Evolutionary conservation across 345 rosid genomes (phyloP).

Genomic region (Brassica rapa): DNA sequence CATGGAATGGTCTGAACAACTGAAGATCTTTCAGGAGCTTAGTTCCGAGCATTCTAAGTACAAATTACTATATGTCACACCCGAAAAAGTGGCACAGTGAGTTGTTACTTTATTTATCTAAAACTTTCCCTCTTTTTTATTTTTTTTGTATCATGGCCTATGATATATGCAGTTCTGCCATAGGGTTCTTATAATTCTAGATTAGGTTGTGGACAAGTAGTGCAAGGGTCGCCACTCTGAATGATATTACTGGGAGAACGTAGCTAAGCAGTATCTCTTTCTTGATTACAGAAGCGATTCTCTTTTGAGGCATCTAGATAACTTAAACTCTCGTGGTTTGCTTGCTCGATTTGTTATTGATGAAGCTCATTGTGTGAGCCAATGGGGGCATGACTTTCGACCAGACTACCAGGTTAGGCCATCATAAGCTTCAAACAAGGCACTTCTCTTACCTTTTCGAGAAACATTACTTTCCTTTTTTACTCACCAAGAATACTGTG

Average conservation of each 20-base stretch:
- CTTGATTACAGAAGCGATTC: constrained; percentile 77
- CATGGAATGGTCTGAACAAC: constrained; percentile 97
- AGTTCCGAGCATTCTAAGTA: constrained; percentile 77
- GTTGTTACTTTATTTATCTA: constrained; percentile 32
- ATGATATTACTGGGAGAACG: constrained; percentile 10
- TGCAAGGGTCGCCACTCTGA: constrained; percentile 13
- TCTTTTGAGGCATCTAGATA: constrained; percentile 80
- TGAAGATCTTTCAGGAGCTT: constrained; percentile 87
- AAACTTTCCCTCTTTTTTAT: background rate
- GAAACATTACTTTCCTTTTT: constrained; percentile 24
- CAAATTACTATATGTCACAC: constrained; percentile 91
- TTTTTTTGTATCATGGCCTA: background rate
- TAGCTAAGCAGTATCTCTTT: constrained; percentile 30
- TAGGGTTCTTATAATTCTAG: constrained; percentile 10
- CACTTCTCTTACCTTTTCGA: constrained; percentile 12
- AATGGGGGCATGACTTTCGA: constrained; percentile 99
- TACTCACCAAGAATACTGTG: constrained; percentile 25
- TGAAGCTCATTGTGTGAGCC: constrained; percentile 99
- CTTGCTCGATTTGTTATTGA: constrained; percentile 97
- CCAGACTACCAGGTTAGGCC: constrained; percentile 94
- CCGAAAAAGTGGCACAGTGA: constrained; percentile 99
- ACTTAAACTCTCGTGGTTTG: constrained; percentile 70
- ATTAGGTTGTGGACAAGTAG: constrained; percentile 1
- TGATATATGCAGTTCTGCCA: constrained; percentile 4
- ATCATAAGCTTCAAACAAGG: constrained; percentile 24